Evolutionary conservation across 371 early-diverging fungal genomes (phyloP), one percentile per base, ranked within the genome.

Genomic region (Apophysomyces variabilis): DNA sequence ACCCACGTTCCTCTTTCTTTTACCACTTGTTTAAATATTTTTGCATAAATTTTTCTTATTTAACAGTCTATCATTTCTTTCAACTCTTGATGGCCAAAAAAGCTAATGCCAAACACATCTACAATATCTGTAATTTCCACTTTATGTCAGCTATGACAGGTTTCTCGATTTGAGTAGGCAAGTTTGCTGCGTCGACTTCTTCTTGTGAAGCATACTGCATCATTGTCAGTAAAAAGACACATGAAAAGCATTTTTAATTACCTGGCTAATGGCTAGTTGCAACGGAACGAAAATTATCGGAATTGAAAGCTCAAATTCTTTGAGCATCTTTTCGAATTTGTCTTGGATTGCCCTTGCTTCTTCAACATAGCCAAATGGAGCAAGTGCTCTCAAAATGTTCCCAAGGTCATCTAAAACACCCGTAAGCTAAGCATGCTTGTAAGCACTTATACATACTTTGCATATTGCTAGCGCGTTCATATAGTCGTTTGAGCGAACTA

Each of bases 401-500:
- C 72, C 75, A 54, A 79, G 47, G 38, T 85, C 86, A 65, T 32
- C 85, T 85, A 76, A 9, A 50, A 14, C 7, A 36, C n/a, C 26
- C 14, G 58, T 12, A 58, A 32, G 32, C 57, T 12, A 16, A 62
- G 16, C 41, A 16, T 4, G 14, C 3, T 21, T 11, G 43, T 3
- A 45, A 35, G 14, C 36, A 45, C 26, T 14, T 26, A 5, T 43
- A 54, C 72, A 70, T 78, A 83, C 83, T 73, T 64, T 83, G 84
- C 69, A 83, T 61, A 4, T 56, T 63, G 32, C 67, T 79, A 11
- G 80, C 76, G 36, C 86, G 76, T 62, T 88, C 87, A 13, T 77
- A 78, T 8, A 88, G 65, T 38, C 80, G 75, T 59, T 82, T 83
- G 39, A 89, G 69, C 13, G 93, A 92, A 37, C 85, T 88, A 43